phyloP scores from a whole-genome alignment of 2,329 filamentous ascomycete species.

The Nakataea oryzae region DNA sequence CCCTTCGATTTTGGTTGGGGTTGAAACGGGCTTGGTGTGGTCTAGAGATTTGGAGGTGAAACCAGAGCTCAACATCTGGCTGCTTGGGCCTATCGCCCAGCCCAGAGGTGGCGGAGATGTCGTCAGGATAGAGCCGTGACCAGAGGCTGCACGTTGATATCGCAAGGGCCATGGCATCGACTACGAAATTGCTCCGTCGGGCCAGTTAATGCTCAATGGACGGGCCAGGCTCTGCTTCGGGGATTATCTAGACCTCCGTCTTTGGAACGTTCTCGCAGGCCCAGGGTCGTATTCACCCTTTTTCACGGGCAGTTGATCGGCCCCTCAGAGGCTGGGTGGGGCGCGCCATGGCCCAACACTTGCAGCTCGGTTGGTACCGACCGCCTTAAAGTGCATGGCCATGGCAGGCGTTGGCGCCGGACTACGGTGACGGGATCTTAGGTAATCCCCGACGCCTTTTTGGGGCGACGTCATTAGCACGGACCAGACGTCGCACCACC shows the following conservation, averaged over 20 bases:
- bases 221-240: background rate
- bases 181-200: no score
- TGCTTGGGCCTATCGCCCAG: no score
- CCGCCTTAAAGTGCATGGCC: background rate
- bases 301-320: background rate
- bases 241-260: background rate
- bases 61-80: no score
- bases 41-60: no score
- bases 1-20: no score
- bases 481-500: background rate
- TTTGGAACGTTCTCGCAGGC: no score
- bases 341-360: background rate
- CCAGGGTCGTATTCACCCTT: background rate
- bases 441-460: no score
- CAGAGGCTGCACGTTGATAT: background rate
- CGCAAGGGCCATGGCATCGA: background rate
- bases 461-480: background rate
- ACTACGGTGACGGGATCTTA: no score
- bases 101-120: no score
- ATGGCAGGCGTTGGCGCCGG: background rate
- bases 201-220: background rate
- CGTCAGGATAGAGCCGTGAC: no score
- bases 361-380: background rate
- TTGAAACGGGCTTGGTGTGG: no score
- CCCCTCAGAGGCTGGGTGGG: background rate